Conservation (phyloP, 306 rosid species). For the Begonia peltatifolia region DNA sequence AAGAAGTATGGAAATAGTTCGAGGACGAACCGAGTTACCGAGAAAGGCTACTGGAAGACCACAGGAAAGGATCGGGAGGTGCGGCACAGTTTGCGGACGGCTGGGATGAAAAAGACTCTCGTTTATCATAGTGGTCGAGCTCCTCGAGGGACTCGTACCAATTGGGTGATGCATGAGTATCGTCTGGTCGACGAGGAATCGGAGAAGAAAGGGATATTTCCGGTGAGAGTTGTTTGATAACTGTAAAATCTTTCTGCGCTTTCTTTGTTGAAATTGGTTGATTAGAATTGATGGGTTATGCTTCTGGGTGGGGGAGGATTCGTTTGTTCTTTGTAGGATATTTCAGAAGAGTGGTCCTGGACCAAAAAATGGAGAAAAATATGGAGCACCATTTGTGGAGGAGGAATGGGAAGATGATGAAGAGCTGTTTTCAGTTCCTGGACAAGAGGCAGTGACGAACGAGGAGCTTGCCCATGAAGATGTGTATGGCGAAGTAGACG, state of each 20-base stretch:
- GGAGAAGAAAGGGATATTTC: conserved; percentile 33
- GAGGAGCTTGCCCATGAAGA: conserved; percentile 7
- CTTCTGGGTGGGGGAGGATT: conserved; percentile 37
- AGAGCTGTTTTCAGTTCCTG: conserved; percentile 16
- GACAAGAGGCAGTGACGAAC: conserved; percentile 8
- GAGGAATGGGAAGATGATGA: conserved; percentile 74
- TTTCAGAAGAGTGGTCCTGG: conserved; percentile 96
- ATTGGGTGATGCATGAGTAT: conserved; percentile 99
- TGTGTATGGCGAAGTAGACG: conserved; percentile 23
- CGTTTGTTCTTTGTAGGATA: conserved; percentile 77
- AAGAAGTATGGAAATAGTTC: conserved; percentile 68
- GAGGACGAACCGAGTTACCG: conserved; percentile 88
- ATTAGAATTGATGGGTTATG: conserved; percentile 12
- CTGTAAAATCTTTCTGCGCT: not conserved
- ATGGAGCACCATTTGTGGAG: conserved; percentile 81
- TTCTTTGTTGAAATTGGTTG: not conserved
- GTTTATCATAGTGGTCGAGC: conserved; percentile 83
- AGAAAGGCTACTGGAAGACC: conserved; percentile 87
- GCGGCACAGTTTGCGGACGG: conserved; percentile 16
- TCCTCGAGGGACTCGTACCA: conserved; percentile 54
- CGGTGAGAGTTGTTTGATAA: conserved; percentile 21
- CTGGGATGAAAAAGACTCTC: conserved; percentile 92
- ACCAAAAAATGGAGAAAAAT: conserved; percentile 89
- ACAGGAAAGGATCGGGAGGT: conserved; percentile 78
- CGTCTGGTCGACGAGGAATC: conserved; percentile 38